Conservation (phyloP, 805 yeast species). For the Ogataea nakhonphanomensis region DNA sequence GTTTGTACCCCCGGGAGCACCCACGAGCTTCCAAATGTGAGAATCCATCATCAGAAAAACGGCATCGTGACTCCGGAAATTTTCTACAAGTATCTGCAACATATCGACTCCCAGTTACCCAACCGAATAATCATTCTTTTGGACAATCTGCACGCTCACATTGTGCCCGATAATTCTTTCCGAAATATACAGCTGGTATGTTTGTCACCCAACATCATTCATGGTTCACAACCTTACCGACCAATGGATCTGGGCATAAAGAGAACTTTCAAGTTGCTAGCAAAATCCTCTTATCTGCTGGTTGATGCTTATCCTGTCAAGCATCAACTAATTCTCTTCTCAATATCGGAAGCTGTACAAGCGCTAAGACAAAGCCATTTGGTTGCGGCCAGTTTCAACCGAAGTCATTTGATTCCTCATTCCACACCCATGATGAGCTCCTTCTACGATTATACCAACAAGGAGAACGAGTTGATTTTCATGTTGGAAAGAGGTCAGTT, state of each 20-base stretch:
- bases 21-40: constrained; percentile 10
- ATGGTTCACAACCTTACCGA: constrained; percentile 19
- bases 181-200: constrained; percentile 30
- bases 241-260: constrained; percentile 35
- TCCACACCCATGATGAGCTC: constrained; percentile 2
- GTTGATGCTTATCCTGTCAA: background rate
- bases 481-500: constrained; percentile 11
- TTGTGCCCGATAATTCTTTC: constrained; percentile 31
- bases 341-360: constrained; percentile 20
- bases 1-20: constrained; percentile 21
- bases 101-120: constrained; percentile 16
- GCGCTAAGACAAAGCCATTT: constrained; percentile 13
- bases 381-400: constrained; percentile 17
- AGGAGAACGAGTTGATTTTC: constrained; percentile 25
- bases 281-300: constrained; percentile 21
- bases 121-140: constrained; percentile 25
- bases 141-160: constrained; percentile 36
- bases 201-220: constrained; percentile 22
- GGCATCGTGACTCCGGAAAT: constrained; percentile 28
- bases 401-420: constrained; percentile 20
- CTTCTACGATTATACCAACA: constrained; percentile 10
- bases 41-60: constrained; percentile 22
- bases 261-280: constrained; percentile 32
- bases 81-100: constrained; percentile 23
- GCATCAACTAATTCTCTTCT: constrained; percentile 25